Base-by-base conservation (phyloP, 805 yeast genomes). In the Ogataea kodamae region DNA sequence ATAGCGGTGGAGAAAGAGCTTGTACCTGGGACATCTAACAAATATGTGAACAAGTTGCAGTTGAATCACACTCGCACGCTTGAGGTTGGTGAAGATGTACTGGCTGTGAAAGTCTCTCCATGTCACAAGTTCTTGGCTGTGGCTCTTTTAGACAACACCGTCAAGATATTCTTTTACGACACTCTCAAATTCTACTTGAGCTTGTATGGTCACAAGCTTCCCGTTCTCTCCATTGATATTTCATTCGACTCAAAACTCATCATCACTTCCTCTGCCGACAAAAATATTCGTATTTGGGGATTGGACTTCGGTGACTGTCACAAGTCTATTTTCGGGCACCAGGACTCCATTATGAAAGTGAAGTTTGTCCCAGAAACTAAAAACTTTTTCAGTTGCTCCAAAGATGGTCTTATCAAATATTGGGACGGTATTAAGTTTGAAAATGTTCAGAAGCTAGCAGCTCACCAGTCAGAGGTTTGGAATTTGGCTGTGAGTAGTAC, bases 371-470 rank as follows among this genome's bases (percentile, higher is more conserved):
- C 94, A 2, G 79, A 77, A n/a, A 70, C 84, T 9, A 96, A 90
- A 56, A 77, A 89, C 57, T 89, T 92, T 60, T 84, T 92, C 63
- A 81, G 95, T 37, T 78, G 86, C 38, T 81, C 90, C 20, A 92
- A 92, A 54, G 99, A 92, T 61, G 88, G 84, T 9, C 61, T 81
- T 40, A 74, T 92, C 36, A 92, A 92, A 61, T 88, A 87, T 60
- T 92, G 99, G 99, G 99, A 92, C 59, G 99, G 97, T 46, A 94
- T 85, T 50, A 92, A 92, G 61, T 92, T 92, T 59, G 96, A 86
- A 49, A 84, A 90, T 59, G 77, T 92, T 42, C 97, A 92, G 60
- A 85, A 82, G 50, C 67, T 92, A 19, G 71, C 76, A 4, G 89
- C 82, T 5, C 97, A 92, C 57, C 95, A 87, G 39, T 74, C 87